phyloP scores from a whole-genome alignment of 306 rosid species.

The Sechiopsis laciniata region DNA sequence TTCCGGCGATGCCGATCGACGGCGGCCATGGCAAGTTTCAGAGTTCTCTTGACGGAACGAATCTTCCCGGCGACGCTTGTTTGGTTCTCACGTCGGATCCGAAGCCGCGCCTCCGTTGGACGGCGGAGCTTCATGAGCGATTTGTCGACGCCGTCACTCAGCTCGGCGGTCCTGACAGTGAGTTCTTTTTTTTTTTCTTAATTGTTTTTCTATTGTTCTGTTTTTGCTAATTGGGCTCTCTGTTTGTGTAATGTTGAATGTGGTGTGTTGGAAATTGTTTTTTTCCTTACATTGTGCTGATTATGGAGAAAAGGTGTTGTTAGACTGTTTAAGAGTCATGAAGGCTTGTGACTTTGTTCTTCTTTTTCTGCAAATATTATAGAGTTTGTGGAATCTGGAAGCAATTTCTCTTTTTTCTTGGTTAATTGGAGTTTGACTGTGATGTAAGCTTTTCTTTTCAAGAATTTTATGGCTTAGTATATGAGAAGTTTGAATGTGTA shows the following conservation, averaged over 20 bases:
- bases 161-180: constrained; percentile 62
- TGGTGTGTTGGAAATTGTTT: neutral
- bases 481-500: neutral
- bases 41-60: constrained; percentile 51
- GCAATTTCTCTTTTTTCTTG: neutral
- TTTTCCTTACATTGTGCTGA: neutral
- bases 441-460: neutral
- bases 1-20: constrained; percentile 49
- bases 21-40: constrained; percentile 39
- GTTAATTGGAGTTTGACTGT: neutral
- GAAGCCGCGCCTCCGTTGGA: constrained; percentile 56
- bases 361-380: neutral
- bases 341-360: neutral
- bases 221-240: neutral
- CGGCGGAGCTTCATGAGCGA: constrained; percentile 60
- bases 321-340: no score
- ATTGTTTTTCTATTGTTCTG: neutral
- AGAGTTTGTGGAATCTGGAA: neutral
- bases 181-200: constrained; percentile 18
- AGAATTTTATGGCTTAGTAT: neutral
- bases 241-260: constrained; percentile 2
- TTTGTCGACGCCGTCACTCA: constrained; percentile 58
- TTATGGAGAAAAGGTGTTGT: no score
- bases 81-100: constrained; percentile 56
- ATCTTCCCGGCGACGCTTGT: constrained; percentile 51